Base-by-base conservation (phyloP, 2,329 filamentous ascomycete species). In the Botryotinia calthae region DNA sequence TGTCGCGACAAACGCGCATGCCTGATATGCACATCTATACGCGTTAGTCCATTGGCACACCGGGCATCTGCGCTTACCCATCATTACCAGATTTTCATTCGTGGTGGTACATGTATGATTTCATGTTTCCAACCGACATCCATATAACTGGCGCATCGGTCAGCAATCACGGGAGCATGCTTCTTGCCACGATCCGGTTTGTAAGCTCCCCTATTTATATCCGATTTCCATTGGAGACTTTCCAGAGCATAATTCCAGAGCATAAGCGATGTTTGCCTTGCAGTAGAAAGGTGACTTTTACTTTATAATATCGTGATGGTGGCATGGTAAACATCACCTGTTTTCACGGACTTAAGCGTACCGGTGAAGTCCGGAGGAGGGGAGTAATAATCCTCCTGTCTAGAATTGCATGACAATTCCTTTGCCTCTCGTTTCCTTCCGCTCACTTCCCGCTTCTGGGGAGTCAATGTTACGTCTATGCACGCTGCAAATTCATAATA, bases 301-400 rank as follows among this genome's bases (percentile, higher is more conserved):
- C 40, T 37, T 18, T 16, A 51, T 16, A 28, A 68, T 67, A 31
- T 56, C 37, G 37, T 31, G 48, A 56, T 42, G 18, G 7, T 68
- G 65, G 34, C 7, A 68, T 68, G 65, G 16, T 42, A 68, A 68
- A 6, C 16, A 68, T 68, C 18, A 9, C 65, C 48, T 56, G 46
- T 56, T 68, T 25, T 25, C 18, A 28, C 65, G 65, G 65, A 56
- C 37, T 8, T 42, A 31, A 25, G n/a, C 65, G 18, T 28, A 9
- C 18, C 65, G 65, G 48, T 25, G n/a, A 56, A 42, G 9, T n/a
- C 65, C 65, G 65, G 40, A 44, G 34, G 48, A 31, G 48, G 48
- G 34, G 34, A 44, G 18, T 44, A 18, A 42, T 44, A 18, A 42
- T 42, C 48, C 65, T 31, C 8, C 6, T 40, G n/a, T 42, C 48